Base-by-base conservation (phyloP, 345 rosid genomes). In the Eucalyptus grandis region DNA sequence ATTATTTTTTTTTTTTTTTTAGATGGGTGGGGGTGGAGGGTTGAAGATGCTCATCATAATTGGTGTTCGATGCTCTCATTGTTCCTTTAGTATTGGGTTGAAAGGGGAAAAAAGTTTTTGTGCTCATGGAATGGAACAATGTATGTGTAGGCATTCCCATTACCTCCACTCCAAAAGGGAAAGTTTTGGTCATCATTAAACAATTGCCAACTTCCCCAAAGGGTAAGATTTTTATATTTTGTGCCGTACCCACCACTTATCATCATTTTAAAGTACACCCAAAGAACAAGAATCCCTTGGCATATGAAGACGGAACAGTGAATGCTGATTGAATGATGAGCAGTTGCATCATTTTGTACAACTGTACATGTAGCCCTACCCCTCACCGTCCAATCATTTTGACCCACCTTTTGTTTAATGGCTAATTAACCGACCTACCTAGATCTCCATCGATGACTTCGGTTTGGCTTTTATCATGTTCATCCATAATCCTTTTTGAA, bases 121-220 rank as follows among this genome's bases (percentile, higher is more conserved):
- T 77, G 47, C 47, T 77, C 9, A 6, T 87, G 77, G 77, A 87
- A 87, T 60, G 50, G 49, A 67, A 56, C 88, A 87, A 16, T 56
- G 49, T 26, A 24, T 12, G 77, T 34, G 65, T 50, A 43, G 46
- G 80, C 77, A 56, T 31, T 31, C 86, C 50, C n/a, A 19, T 24
- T 54, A 22, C 26, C 60, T 65, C 91, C 91, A 87, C 92, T 88
- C 94, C 90, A n/a, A 60, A 91, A 91, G 90, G 94, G 94, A 88
- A 92, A 92, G 90, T 89, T 62, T 89, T 40, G 44, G 40, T 37
- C 34, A 62, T 67, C 72, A 49, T 86, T 86, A 87, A 87, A 43
- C 46, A 60, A 24, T 50, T 27, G 11, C 90, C 91, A 92, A 93
- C 91, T 91, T 92, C 93, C 94, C 37, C 62, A 92, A 89, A 90